Base-by-base conservation (phyloP, 306 rosid species). In the Calophaca sinica region DNA sequence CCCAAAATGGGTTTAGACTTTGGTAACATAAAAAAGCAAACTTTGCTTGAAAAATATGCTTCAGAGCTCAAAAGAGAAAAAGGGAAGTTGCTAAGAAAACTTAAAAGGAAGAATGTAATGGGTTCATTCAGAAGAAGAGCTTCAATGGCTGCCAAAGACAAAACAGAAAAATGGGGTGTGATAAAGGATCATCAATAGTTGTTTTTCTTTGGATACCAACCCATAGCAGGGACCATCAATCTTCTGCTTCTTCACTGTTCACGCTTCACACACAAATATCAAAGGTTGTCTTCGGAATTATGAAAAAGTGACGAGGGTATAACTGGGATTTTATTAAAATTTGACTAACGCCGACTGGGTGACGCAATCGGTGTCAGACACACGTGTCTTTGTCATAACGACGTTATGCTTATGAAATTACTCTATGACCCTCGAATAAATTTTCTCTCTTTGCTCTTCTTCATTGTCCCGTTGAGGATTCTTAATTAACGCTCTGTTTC, bases 101-200 rank as follows among this genome's bases (percentile, higher is more conserved):
- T 46, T 52, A 64, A 58, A 57, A 58, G 20, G 59, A 62, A 35
- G 53, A 81, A 72, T 69, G 75, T 76, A 76, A 69, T 54, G 72
- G 79, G 79, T 52, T 33, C 11, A 44, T 52, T 33, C 11, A 44
- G 72, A 73, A 90, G 86, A 82, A 44, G 79, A 83, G 68, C 86
- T 74, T 46, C 60, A 81, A 62, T 80, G 87, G 84, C 5, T 75
- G 73, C 73, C 62, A 81, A 72, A 65, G 50, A 72, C 57, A 63
- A 55, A 5, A 68, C 3, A 11, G 51, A 48, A 74, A 76, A 73
- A 62, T 20, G 31, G 28, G 38, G 52, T 31, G 51, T 10, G 65
- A 75, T 73, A 75, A 44, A 59, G 79, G 81, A 82, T 80, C 87
- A 82, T 77, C 87, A 61, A 73, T 84, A 77, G 64, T 48, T 55